These are phyloP conservation scores for Russula abietina DNA, from an alignment of 768 basidiomycete species.

Conservation along the genomic window DNA sequence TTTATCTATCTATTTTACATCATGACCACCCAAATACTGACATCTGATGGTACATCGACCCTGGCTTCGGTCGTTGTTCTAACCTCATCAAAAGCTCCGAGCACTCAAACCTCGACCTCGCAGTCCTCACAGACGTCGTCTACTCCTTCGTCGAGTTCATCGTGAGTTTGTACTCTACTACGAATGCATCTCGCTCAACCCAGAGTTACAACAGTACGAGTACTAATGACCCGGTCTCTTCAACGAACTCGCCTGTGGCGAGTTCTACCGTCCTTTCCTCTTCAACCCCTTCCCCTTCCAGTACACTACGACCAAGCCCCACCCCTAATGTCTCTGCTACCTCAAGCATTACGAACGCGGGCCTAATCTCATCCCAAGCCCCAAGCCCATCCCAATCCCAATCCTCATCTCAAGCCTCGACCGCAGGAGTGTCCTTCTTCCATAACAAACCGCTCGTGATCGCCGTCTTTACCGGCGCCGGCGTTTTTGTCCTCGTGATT, in stretches of 20 bases:
- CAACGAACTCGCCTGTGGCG: slow-evolving; percentile 5
- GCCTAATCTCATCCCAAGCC: background rate
- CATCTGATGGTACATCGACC: too few relatives aligned
- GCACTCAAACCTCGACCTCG: background rate
- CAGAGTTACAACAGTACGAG: background rate
- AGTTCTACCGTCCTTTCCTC: background rate
- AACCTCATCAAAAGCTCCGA: background rate
- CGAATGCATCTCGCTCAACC: background rate
- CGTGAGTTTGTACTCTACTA: background rate
- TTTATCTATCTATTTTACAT: too few relatives aligned
- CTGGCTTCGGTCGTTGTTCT: background rate
- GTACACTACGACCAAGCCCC: background rate
- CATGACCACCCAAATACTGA: too few relatives aligned
- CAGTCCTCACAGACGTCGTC: background rate
- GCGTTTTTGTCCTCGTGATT: slow-evolving; percentile 42
- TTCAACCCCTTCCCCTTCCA: background rate
- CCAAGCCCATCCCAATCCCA: background rate
- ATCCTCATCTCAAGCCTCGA: slow-evolving; percentile 24
- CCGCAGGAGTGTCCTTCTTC: slow-evolving; percentile 42
- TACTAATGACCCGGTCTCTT: background rate
- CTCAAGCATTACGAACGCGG: slow-evolving; percentile 26
- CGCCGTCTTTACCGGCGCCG: slow-evolving; percentile 49
- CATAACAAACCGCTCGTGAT: slow-evolving; percentile 61
- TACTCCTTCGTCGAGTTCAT: background rate
- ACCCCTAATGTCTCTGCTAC: slow-evolving; percentile 3